Percentiles rank a stretch among this genome's conserved stretches.
Conservation (phyloP, 257 asterid species). For the Nicotiana benthamiana region DNA sequence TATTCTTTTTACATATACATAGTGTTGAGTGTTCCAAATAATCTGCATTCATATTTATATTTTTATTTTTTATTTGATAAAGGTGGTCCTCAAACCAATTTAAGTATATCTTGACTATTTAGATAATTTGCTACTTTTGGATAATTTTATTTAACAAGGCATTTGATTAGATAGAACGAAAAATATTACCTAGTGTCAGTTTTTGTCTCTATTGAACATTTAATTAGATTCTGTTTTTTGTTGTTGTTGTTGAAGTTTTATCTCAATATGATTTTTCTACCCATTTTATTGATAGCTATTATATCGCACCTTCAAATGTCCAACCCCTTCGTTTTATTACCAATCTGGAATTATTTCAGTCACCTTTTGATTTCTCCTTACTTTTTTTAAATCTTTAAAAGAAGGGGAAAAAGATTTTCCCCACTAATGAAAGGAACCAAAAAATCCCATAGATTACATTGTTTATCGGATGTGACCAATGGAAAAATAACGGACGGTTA, state of each 20-base stretch:
- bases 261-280: not conserved
- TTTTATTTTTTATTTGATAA: not conserved
- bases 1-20: not conserved
- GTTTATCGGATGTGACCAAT: too few relatives aligned
- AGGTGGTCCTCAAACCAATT: not conserved
- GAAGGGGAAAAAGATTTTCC: too few relatives aligned
- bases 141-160: too few relatives aligned
- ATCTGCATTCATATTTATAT: not conserved
- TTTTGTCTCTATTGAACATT: not conserved
- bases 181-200: too few relatives aligned
- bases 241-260: too few relatives aligned
- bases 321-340: not conserved
- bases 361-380: not conserved
- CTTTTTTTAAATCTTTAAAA: too few relatives aligned
- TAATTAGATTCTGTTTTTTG: too few relatives aligned
- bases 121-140: too few relatives aligned
- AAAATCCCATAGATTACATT: too few relatives aligned
- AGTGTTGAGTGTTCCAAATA: not conserved
- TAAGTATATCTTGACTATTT: not conserved
- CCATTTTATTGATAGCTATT: not conserved
- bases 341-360: not conserved
- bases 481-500: too few relatives aligned
- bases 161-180: too few relatives aligned
- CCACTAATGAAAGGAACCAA: too few relatives aligned
- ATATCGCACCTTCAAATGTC: not conserved